A percentile compares a stretch with the other conserved stretches of the same genome.
Evolutionary conservation across 2,329 filamentous ascomycete species (phyloP).

Genomic region (Botrytis elliptica): DNA sequence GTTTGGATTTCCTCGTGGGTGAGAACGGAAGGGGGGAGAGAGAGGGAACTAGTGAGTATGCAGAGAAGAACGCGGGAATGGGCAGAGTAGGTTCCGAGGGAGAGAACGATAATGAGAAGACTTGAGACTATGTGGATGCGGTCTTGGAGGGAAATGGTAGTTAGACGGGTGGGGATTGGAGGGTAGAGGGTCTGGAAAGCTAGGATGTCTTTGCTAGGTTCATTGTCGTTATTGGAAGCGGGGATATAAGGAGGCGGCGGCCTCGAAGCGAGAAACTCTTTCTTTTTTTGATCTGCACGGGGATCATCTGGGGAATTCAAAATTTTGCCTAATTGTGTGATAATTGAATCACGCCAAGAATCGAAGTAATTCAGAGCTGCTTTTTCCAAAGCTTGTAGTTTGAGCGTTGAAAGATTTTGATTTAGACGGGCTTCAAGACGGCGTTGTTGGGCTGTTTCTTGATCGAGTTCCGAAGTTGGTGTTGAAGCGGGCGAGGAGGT

Average conservation of each 20-base stretch:
- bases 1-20: conserved; percentile 72
- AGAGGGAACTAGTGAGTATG: conserved; percentile 65
- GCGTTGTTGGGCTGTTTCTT: conserved; percentile 25
- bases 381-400: conserved; percentile 44
- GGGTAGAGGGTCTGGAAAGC: conserved; percentile 53
- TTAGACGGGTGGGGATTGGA: conserved; percentile 53
- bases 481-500: not conserved
- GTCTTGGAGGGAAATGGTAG: conserved; percentile 57
- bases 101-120: conserved; percentile 67
- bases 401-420: conserved; percentile 27
- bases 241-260: conserved; percentile 28
- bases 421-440: conserved; percentile 32
- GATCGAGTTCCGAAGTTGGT: not conserved
- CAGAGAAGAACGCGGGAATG: conserved; percentile 69
- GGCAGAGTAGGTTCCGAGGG: conserved; percentile 71
- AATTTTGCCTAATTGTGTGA: conserved; percentile 69
- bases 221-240: conserved; percentile 20
- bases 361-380: conserved; percentile 69
- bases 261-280: conserved; percentile 36
- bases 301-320: conserved; percentile 50
- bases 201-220: conserved; percentile 43
- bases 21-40: conserved; percentile 58
- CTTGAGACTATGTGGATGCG: conserved; percentile 66
- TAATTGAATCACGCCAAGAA: conserved; percentile 71
- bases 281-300: conserved; percentile 46